Base-by-base conservation (phyloP, 2,329 filamentous ascomycete species). In the Incumbomyces lentus region DNA sequence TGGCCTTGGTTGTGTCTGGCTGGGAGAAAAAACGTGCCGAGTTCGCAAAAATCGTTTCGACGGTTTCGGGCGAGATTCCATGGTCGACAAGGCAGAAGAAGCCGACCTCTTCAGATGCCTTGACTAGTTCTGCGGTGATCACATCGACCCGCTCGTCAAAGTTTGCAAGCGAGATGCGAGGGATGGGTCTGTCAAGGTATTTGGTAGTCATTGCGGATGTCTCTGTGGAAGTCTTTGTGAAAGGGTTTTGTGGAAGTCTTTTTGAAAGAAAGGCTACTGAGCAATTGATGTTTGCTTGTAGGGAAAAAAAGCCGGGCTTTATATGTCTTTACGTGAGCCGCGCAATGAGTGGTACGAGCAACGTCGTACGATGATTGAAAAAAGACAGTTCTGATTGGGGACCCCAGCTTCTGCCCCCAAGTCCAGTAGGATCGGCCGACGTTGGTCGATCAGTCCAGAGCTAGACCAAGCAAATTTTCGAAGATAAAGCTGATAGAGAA, bases 41-140 rank as follows among this genome's bases (percentile, higher is more conserved):
- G 11, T 66, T 63, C 0, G 58, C 56, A 55, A 78, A 78, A 51
- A 76, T 74, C 19, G 56, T 55, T n/a, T 76, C 68, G 17, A 81
- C 69, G 19, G 73, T 68, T 2, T 62, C 51, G 17, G 58, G 52
- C 1, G 68, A 61, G 51, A 80, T 73, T n/a, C 70, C 73, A 51
- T 79, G 77, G 55, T 78, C 66, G 13, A 70, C 60, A 1, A 81
- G 54, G 30, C 70, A 72, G 62, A 81, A 81, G 66, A 80, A 79
- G n/a, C 77, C 76, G 44, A 72, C 70, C 6, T 73, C 73, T 52
- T 79, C 75, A 1, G 77, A 74, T 1, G 76, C 76, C 10, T 67
- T 53, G 47, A 74, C 62, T 2, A 80, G 66, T 50, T 78, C 60
- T 1, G 59, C 44, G 0, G 75, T 75, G 52, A 80, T 79, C 34